Evolutionary conservation across 73 alveolate species (phyloP), one percentile per base, ranked within the genome.

Genomic region (Blepharisma japonicum): DNA sequence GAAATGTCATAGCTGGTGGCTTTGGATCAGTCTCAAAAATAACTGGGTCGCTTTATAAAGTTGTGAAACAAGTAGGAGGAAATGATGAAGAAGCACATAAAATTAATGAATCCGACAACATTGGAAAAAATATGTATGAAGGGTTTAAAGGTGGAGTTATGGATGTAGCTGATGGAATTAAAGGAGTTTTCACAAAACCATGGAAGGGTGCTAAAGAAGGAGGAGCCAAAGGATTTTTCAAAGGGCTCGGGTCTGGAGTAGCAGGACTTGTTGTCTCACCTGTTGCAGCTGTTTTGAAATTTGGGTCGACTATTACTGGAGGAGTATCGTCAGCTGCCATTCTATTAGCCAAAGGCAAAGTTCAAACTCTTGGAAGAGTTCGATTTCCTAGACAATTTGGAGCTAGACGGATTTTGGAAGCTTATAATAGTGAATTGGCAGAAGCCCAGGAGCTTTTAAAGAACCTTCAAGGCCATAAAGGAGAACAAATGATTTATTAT

Each of bases 11-110:
- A 6, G 90, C 95, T 39, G 97, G 97, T 6, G 68, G 90, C 20
- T 94, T 89, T 80, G 98, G 88, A 53, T 81, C 92, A 61, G 91
- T 92, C 11, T 87, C 92, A 27, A 94, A 94, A 81, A 91, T 94
- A 6, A 78, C 97, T n/a, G 98, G 98, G 6, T 89, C 98, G 55
- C 84, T 91, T 53, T 93, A 93, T 83, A 90, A 93, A 8, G 95
- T 94, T 5, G 87, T 91, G 38, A 92, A 91, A 90, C 79, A 56
- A 87, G 89, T 90, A 71, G 68, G 86, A 77, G 97, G 91, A 77
- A 92, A 93, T 55, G 86, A 81, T 68, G 93, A 54, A 82, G 82
- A 54, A 78, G 86, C 5, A 1, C 14, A 23, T 14, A 53, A 84
- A 72, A 84, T 77, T 55, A 91, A 88, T 77, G 92, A 91, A 67